A percentile compares a stretch with the other conserved stretches of the same genome.
Evolutionary conservation across 2,329 filamentous ascomycete genomes (phyloP).

Genomic region (Talaromyces sp.): DNA sequence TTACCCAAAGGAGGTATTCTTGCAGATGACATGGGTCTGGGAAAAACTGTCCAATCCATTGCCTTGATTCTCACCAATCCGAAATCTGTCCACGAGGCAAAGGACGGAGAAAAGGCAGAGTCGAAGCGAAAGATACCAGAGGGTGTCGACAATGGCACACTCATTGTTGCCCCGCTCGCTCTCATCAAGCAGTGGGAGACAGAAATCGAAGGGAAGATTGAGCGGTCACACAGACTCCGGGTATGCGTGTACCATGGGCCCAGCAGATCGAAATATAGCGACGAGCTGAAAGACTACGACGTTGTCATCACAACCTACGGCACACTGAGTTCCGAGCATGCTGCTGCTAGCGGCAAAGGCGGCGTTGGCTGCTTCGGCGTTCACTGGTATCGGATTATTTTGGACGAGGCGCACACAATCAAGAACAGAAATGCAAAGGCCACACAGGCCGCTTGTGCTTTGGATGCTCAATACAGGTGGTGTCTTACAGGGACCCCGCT

Average conservation of each 20-base stretch:
- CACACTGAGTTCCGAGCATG: slow-evolving; percentile 87
- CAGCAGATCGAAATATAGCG: slow-evolving; percentile 71
- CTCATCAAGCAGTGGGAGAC: slow-evolving; percentile 96
- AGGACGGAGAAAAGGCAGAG: slow-evolving; percentile 39
- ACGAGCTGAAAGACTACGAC: slow-evolving; percentile 78
- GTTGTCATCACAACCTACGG: slow-evolving; percentile 98
- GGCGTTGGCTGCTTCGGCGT: slow-evolving; percentile 84
- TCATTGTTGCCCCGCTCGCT: slow-evolving; percentile 89
- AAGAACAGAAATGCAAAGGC: slow-evolving; percentile 97
- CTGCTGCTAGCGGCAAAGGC: slow-evolving; percentile 48
- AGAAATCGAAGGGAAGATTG: slow-evolving; percentile 81
- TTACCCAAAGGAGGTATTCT: slow-evolving; percentile 91
- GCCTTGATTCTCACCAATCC: slow-evolving; percentile 80
- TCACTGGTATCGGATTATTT: slow-evolving; percentile 90
- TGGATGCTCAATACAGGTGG: slow-evolving; percentile 87
- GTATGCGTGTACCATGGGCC: slow-evolving; percentile 91
- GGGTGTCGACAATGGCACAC: slow-evolving; percentile 69
- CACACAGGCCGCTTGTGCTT: slow-evolving; percentile 83
- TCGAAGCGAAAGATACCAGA: slow-evolving; percentile 63
- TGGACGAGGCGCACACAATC: slow-evolving; percentile 97
- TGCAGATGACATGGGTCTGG: slow-evolving; percentile 91
- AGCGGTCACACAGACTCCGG: slow-evolving; percentile 63
- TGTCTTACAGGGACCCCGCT: slow-evolving; percentile 94
- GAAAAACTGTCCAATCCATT: slow-evolving; percentile 93
- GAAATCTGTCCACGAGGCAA: slow-evolving; percentile 53